Conservation (phyloP, 176 grass and related monocot species). For the Lolium perenne region DNA sequence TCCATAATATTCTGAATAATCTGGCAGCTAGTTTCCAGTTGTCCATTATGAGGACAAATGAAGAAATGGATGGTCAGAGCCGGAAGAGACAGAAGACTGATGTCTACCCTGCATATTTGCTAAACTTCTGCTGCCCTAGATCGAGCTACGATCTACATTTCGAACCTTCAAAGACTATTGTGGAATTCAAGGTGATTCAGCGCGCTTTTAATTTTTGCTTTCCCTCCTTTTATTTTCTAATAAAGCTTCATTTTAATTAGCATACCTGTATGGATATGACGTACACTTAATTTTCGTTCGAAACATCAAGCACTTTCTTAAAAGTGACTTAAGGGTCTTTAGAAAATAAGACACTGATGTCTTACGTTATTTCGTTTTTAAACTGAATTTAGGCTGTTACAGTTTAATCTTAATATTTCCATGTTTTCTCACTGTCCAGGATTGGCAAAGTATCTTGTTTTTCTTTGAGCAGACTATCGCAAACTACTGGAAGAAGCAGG, state of each 20-base stretch:
- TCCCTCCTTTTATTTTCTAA: slow-evolving; percentile 14
- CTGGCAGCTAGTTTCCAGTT: slow-evolving; percentile 67
- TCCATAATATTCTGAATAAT: slow-evolving; percentile 91
- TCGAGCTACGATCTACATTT: slow-evolving; percentile 84
- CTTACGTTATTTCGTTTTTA: background rate
- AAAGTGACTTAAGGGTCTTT: slow-evolving; percentile 16
- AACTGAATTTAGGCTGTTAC: slow-evolving; percentile 18
- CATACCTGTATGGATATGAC: background rate
- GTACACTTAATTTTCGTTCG: background rate
- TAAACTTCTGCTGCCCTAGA: slow-evolving; percentile 79
- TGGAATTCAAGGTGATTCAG: slow-evolving; percentile 88
- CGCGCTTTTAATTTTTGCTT: slow-evolving; percentile 17
- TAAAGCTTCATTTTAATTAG: slow-evolving; percentile 39
- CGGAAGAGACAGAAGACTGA: slow-evolving; percentile 71
- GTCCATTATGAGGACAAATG: slow-evolving; percentile 42
- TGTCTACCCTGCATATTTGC: slow-evolving; percentile 73
- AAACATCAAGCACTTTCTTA: background rate
- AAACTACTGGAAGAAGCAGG: slow-evolving; percentile 70
- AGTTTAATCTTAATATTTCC: slow-evolving; percentile 32
- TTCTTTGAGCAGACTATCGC: slow-evolving; percentile 79
- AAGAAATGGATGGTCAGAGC: slow-evolving; percentile 53
- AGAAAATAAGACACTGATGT: background rate
- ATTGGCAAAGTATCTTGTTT: slow-evolving; percentile 78
- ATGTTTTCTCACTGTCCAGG: slow-evolving; percentile 51
- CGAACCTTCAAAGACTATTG: slow-evolving; percentile 85